Evolutionary conservation across 202 grass and related monocot species (phyloP), one percentile per base, ranked within the genome.

Genomic region (Brachypodium distachyon): DNA sequence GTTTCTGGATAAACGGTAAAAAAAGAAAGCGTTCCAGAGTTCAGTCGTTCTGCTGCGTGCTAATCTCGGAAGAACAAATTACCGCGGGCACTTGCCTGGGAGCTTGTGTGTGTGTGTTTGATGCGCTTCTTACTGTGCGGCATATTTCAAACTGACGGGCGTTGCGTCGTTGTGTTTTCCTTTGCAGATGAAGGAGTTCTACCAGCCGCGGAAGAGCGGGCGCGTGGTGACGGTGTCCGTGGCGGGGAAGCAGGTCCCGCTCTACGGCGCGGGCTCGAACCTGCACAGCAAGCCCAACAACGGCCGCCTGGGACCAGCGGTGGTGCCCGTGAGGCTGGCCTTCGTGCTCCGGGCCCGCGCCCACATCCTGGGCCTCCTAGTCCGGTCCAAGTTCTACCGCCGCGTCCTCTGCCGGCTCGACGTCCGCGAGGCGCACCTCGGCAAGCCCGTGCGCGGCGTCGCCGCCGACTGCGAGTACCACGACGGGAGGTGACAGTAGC

Each of bases 341-440:
- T 87, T 99, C 28, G 72, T 88, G 40, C 67, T 99, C 34, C 91
- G 96, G 16, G 85, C 96, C 12, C 87, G 96, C 41, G 96, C 96
- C 16, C 87, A 95, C 81, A 91, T 99, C 53, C 80, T 99, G 14
- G 92, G 96, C 83, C 76, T 88, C 77, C 88, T 99, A 44, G 83
- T 99, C 53, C 77, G 84, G 48, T 92, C 96, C 70, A 99, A 99
- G 89, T 99, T 99, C 91, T 95, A 99, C 87, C 89, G 85, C 61
- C 96, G 61, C 25, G 83, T 90, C 43, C 77, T 2, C 31, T 99
- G 96, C 85, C 22, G 42, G 38, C 61, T 96, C 61, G 9, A 38
- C 52, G 73, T 99, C 64, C 85, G 76, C 4, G 96, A 99, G 81
- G 84, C 77, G 1, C 83, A 18, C 6, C 37, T 95, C 21, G 92